Evolutionary conservation across 306 rosid species (phyloP).

Genomic region (Gastrolobium bilobum): DNA sequence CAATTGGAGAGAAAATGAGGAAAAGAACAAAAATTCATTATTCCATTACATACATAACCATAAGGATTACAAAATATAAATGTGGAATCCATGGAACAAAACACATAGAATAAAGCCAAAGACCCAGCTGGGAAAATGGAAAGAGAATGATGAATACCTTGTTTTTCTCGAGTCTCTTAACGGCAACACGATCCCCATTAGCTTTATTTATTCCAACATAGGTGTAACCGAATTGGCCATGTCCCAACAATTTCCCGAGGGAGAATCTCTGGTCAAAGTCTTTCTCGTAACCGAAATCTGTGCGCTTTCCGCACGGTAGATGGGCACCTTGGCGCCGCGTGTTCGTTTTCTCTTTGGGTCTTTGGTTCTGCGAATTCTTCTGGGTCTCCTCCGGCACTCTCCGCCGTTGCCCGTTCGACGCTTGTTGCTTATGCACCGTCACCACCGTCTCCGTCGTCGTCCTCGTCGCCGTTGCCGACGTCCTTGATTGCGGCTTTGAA

Average conservation of each 20-base stretch:
- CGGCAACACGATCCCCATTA: conserved; percentile 96
- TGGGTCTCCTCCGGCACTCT: conserved; percentile 51
- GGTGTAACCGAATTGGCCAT: conserved; percentile 97
- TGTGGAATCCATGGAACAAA: conserved; percentile 19
- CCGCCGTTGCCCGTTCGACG: conserved; percentile 49
- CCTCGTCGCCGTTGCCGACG: background rate
- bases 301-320: conserved; percentile 89
- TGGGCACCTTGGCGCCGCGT: conserved; percentile 55
- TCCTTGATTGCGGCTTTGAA: conserved; percentile 30
- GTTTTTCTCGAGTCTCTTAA: conserved; percentile 86
- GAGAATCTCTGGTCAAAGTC: conserved; percentile 71
- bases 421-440: conserved; percentile 22
- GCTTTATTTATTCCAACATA: conserved; percentile 81
- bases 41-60: background rate
- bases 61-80: conserved; percentile 31
- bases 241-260: conserved; percentile 93
- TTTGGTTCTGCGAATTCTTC: conserved; percentile 51
- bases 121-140: conserved; percentile 16
- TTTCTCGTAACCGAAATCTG: conserved; percentile 93
- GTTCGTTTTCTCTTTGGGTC: conserved; percentile 48
- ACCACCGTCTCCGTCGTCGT: conserved; percentile 22
- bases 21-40: background rate
- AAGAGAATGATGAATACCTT: conserved; percentile 64
- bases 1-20: background rate
- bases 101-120: background rate